Evolutionary conservation across 306 rosid species (phyloP).

Genomic region (Alnus glutinosa): DNA sequence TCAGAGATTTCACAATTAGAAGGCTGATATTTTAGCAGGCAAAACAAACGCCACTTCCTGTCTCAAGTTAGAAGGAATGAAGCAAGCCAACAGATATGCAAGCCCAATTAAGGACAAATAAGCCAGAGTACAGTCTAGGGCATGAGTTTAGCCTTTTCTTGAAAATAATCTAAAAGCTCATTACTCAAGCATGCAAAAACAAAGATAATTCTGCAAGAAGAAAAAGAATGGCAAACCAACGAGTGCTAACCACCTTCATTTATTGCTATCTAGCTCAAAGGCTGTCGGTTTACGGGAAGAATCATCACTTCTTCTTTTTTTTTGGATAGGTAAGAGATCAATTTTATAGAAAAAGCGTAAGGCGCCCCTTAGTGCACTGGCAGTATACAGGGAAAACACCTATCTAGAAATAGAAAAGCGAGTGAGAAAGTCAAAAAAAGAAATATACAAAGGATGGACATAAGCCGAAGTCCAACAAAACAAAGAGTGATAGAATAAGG

Average conservation of each 20-base stretch:
- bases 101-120: not conserved
- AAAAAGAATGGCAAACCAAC: not conserved
- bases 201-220: not conserved
- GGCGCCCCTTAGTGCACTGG: too few species aligned
- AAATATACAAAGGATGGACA: too few species aligned
- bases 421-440: too few species aligned
- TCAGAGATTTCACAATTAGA: constrained; percentile 21
- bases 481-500: too few species aligned
- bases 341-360: too few species aligned
- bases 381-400: too few species aligned
- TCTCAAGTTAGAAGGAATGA: not conserved
- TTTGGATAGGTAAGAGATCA: too few species aligned
- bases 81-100: not conserved
- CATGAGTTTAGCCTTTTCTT: not conserved
- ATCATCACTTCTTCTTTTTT: not conserved
- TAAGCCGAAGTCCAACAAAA: too few species aligned
- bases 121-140: not conserved
- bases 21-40: constrained; percentile 4
- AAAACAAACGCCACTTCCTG: constrained; percentile 9
- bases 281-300: not conserved
- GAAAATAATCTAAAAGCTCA: not conserved
- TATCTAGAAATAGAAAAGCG: too few species aligned
- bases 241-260: not conserved
- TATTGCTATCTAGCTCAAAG: not conserved
- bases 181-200: not conserved